Conservation (phyloP, 140 eudicot species). For the Oenanthe javanica region DNA sequence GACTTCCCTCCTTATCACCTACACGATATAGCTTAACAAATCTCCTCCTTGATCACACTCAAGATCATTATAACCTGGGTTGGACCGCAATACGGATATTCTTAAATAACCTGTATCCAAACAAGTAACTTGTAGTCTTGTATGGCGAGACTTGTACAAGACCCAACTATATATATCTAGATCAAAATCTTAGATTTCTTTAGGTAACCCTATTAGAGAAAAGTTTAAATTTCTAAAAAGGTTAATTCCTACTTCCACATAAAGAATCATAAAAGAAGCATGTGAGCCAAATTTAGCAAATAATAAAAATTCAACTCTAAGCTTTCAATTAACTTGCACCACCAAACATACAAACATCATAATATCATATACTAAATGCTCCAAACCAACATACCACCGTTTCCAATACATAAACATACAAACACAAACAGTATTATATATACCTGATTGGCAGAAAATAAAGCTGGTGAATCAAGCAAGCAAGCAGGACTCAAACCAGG, state of each 20-base stretch:
- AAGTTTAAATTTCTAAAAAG: background rate
- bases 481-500: conserved; percentile 82
- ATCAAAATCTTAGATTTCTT: background rate
- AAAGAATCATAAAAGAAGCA: background rate
- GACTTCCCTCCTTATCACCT: background rate
- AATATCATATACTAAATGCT: background rate
- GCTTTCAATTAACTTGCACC: conserved; percentile 2
- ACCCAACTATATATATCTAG: background rate
- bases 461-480: conserved; percentile 79
- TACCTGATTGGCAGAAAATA: conserved; percentile 55
- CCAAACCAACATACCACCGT: background rate
- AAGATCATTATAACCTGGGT: background rate
- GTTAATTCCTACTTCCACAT: background rate
- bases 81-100: background rate
- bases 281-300: background rate
- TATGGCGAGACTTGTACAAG: background rate
- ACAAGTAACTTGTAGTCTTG: background rate
- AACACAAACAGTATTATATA: background rate
- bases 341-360: background rate
- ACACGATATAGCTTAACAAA: background rate
- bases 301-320: background rate
- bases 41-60: background rate
- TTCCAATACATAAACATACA: background rate
- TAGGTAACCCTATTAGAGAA: background rate
- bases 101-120: background rate